Evolutionary conservation across 371 early-diverging fungal species (phyloP).

Genomic region (Mortierella sp.): DNA sequence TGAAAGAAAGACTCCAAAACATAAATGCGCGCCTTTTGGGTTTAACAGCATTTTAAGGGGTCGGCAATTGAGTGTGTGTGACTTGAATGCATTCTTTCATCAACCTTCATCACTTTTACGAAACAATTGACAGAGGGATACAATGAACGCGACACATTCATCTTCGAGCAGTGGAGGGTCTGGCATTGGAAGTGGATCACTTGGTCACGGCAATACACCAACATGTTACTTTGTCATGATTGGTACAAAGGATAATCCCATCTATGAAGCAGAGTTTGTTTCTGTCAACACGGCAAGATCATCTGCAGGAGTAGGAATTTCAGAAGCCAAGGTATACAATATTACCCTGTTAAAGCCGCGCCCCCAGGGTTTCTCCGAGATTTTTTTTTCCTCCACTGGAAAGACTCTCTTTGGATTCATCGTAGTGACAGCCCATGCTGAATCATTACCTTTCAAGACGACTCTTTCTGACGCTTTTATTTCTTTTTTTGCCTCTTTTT

Average conservation of each 20-base stretch:
- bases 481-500: neutral
- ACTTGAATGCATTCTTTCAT: neutral
- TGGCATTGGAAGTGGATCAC: constrained; percentile 42
- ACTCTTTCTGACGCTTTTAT: neutral
- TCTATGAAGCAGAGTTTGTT: constrained; percentile 93
- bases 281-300: constrained; percentile 60
- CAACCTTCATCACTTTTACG: neutral
- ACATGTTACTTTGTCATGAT: constrained; percentile 94
- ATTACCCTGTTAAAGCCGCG: neutral
- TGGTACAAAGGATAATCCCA: constrained; percentile 92
- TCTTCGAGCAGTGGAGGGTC: constrained; percentile 54
- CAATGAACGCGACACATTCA: constrained; percentile 52
- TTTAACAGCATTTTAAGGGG: constrained; percentile 9
- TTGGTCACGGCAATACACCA: constrained; percentile 36
- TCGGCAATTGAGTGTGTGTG: neutral
- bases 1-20: neutral
- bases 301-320: constrained; percentile 34
- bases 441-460: too few species aligned
- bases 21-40: neutral
- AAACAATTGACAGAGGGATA: neutral
- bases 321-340: constrained; percentile 51
- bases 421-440: too few species aligned
- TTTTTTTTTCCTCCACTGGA: too few species aligned
- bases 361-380: neutral
- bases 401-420: too few species aligned